Percentiles rank a stretch among this genome's conserved stretches.
These are phyloP conservation scores for Quercus rubra DNA, from an alignment of 306 rosid genomes.

Conservation along the genomic window DNA sequence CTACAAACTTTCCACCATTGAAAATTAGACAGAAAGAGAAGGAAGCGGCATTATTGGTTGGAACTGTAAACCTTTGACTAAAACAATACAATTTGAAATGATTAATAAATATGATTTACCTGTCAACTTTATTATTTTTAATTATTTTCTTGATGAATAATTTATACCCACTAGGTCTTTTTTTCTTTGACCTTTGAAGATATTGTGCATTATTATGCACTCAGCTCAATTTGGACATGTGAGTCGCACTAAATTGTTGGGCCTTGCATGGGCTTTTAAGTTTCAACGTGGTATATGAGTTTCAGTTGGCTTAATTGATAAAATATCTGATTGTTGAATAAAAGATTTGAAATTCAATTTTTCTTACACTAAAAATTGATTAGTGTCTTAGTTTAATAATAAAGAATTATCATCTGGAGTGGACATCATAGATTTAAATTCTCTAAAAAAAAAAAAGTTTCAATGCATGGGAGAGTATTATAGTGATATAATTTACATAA, in stretches of 20 bases:
- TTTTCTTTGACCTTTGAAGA: background rate
- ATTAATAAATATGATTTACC: background rate
- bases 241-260: background rate
- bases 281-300: background rate
- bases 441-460: too few relatives aligned
- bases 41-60: background rate
- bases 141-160: background rate
- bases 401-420: fast-evolving
- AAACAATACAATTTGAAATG: background rate
- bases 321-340: too few relatives aligned
- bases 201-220: background rate
- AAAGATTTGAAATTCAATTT: too few relatives aligned
- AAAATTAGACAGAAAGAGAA: background rate
- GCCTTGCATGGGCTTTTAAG: background rate
- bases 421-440: too few relatives aligned
- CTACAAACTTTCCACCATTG: too few relatives aligned
- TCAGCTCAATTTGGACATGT: background rate
- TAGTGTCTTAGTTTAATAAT: fast-evolving
- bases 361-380: fast-evolving
- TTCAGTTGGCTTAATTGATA: background rate
- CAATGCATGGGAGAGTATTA: too few relatives aligned
- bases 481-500: too few relatives aligned
- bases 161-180: background rate
- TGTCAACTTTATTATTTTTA: background rate
- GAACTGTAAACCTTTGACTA: background rate